phyloP scores from a whole-genome alignment of 768 basidiomycete species.

The Suillus alpinus region DNA sequence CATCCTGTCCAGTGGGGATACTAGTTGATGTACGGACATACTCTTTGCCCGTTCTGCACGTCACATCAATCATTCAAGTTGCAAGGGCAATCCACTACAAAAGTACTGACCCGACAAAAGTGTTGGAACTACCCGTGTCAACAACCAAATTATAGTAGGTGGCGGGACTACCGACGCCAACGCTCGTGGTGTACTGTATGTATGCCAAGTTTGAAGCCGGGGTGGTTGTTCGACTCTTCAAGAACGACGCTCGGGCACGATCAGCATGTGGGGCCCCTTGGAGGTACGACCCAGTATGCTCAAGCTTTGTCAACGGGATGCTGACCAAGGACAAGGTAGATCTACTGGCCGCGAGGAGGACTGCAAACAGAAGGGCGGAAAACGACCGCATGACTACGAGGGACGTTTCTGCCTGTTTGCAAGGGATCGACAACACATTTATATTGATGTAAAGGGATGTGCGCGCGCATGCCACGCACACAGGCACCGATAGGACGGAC shows the following conservation, averaged over 20 bases:
- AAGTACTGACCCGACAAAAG: constrained; percentile 22
- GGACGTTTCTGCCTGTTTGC: not conserved
- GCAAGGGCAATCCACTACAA: not conserved
- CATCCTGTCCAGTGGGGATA: constrained; percentile 20
- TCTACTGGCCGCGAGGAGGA: constrained; percentile 7
- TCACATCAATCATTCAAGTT: not conserved
- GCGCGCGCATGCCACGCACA: not conserved
- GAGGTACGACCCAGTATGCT: constrained; percentile 13
- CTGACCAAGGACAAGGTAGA: constrained; percentile 9
- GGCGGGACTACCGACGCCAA: constrained; percentile 25
- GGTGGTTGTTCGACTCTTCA: constrained; percentile 8
- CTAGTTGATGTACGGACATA: constrained; percentile 23
- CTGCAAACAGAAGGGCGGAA: constrained; percentile 1
- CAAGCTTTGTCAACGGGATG: constrained; percentile 13
- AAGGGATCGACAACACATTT: not conserved
- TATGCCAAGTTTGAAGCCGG: constrained; percentile 14
- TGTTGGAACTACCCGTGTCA: constrained; percentile 33
- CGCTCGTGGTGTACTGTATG: constrained; percentile 16
- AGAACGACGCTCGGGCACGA: constrained; percentile 14
- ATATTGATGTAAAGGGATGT: not conserved
- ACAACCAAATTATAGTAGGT: constrained; percentile 28
- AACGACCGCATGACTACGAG: constrained; percentile 13
- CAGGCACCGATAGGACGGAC: not conserved
- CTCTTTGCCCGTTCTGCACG: constrained; percentile 16
- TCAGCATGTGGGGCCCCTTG: constrained; percentile 16